Evolutionary conservation across 805 yeast species (phyloP), one percentile per base, ranked within the genome.

Genomic region (Saturnispora diversa): DNA sequence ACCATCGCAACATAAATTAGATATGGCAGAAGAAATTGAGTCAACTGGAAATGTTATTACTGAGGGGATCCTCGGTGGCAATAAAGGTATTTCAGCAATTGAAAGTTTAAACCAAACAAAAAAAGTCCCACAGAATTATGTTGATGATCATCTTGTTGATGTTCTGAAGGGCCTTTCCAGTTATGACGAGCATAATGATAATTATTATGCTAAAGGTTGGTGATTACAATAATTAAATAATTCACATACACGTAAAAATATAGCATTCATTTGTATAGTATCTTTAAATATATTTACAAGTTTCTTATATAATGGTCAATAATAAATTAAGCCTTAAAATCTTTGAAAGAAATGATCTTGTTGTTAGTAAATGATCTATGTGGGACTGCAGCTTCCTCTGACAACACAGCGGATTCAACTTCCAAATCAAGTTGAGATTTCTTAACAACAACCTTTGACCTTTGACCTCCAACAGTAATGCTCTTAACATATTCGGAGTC

Each of bases 171-270:
- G 30, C 35, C 37, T 12, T 16, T 24, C 11, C 11, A 27, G 13
- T 34, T 41, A 49, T 42, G 53, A 49, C 19, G 58, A 60, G 21
- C 68, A 56, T 40, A 54, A 58, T 44, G 51, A 62, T 47, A 62
- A 64, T 44, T 65, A 65, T 43, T 68, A 65, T 44, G 62, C 70
- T 5, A 55, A 64, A 39, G 70, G 69, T 9, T 65, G 70, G 69
- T 65, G 46, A 51, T 20, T 8, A 21, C 19, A n/a, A n/a, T 20
- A 13, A 13, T 16, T 22, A 31, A 13, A 37, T 17, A 22, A 23
- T 21, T 15, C 21, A 10, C 16, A 19, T 17, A 23, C 21, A 34
- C 29, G 22, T 25, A 23, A 24, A 15, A n/a, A n/a, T 13, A n/a
- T 25, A 19, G 26, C 10, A n/a, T 21, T 25, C 21, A 23, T 25